phyloP scores from a whole-genome alignment of 768 basidiomycete genomes.

The Mycena rosella region DNA sequence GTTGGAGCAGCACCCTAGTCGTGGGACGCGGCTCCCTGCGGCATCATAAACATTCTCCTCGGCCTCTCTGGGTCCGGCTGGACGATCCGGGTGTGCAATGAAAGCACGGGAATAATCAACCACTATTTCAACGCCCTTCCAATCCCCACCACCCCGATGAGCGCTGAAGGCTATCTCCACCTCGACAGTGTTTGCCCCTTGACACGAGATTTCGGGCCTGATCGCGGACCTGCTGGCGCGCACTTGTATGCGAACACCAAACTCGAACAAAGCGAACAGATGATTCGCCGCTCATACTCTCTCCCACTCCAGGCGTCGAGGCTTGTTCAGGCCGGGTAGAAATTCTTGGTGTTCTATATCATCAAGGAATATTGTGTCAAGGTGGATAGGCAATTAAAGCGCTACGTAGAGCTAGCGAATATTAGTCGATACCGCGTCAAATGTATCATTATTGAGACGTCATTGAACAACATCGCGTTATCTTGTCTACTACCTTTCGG shows the following conservation, averaged over 20 bases:
- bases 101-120: conserved; percentile 46
- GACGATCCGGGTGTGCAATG: conserved; percentile 44
- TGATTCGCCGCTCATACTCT: neutral
- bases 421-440: too few species aligned
- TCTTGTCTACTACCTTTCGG: too few species aligned
- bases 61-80: conserved; percentile 43
- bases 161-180: conserved; percentile 42
- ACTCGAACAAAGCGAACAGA: conserved; percentile 26
- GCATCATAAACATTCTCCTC: conserved; percentile 48
- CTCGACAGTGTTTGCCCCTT: conserved; percentile 41
- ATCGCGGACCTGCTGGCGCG: conserved; percentile 46
- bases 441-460: too few species aligned
- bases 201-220: conserved; percentile 30
- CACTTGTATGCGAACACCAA: conserved; percentile 52
- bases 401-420: too few species aligned
- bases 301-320: too few species aligned
- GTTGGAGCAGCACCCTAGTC: conserved; percentile 41
- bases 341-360: too few species aligned
- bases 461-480: too few species aligned
- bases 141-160: conserved; percentile 37
- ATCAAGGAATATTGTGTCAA: too few species aligned
- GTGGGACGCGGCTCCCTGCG: conserved; percentile 44
- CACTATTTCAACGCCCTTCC: conserved; percentile 42
- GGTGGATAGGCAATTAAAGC: too few species aligned
- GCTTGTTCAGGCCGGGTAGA: neutral